Evolutionary conservation across 805 yeast species (phyloP), one percentile per base, ranked within the genome.

Genomic region (Hanseniaspora mollemarum): DNA sequence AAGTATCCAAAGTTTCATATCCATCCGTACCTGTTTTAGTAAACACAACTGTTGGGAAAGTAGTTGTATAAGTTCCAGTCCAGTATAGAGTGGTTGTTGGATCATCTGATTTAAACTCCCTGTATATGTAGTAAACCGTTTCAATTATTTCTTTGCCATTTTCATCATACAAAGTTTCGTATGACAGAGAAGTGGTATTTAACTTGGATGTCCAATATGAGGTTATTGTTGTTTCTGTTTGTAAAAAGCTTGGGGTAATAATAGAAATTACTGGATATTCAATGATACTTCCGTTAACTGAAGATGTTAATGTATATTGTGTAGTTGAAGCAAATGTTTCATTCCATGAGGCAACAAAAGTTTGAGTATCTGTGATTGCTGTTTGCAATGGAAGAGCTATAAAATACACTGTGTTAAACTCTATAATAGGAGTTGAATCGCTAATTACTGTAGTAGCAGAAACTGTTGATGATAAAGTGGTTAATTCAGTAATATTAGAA

Each of bases 21-120:
- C 56, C 57, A 43, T 55, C 53, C 2, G 53, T 2, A 1, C 57
- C 56, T 28, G 45, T 51, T 12, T 26, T 31, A 5, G 55, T 54
- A n/a, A 46, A 38, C 3, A 39, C 31, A 7, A 21, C 36, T 6
- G 50, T 44, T 7, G 53, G 24, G 28, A 38, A 28, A 18, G 39
- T 41, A 12, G 37, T 28, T 12, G 58, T 54, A 26, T 43, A 49
- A 8, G 49, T 51, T 38, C 53, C 49, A 18, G 54, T 46, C 39
- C 54, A 46, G 8, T 19, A 21, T 12, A 37, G 2, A 15, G 49
- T 45, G 10, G 51, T 31, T 2, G 44, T 39, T 22, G 43, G 25
- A 18, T 31, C 37, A 5, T 13, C 33, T 7, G 28, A 2, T n/a
- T 24, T 31, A 40, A 22, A 46, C 6, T 41, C 25, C 12, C 13